Evolutionary conservation across 805 yeast genomes (phyloP).

Genomic region (Candida oleophila): DNA sequence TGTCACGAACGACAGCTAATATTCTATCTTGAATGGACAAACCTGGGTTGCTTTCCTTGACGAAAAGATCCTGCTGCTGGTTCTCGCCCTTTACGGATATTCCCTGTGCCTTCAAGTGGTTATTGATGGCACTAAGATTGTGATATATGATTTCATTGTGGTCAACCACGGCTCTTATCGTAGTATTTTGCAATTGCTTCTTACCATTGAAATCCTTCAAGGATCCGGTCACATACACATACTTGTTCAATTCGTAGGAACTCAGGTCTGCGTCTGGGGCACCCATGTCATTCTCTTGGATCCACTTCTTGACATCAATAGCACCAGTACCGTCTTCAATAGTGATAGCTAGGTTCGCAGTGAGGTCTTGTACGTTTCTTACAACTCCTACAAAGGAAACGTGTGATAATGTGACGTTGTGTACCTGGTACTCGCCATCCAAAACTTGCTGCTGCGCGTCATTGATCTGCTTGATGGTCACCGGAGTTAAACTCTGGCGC

Average conservation of each 20-base stretch:
- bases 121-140: slow-evolving; percentile 59
- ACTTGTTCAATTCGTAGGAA: slow-evolving; percentile 47
- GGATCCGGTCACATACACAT: slow-evolving; percentile 54
- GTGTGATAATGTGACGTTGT: slow-evolving; percentile 60
- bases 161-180: slow-evolving; percentile 54
- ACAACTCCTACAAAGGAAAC: slow-evolving; percentile 69
- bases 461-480: slow-evolving; percentile 69
- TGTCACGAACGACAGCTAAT: slow-evolving; percentile 46
- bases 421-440: slow-evolving; percentile 63
- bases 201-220: slow-evolving; percentile 59
- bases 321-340: slow-evolving; percentile 78
- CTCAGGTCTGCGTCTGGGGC: slow-evolving; percentile 30
- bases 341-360: slow-evolving; percentile 54
- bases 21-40: slow-evolving; percentile 41
- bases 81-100: slow-evolving; percentile 21
- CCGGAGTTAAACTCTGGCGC: slow-evolving; percentile 48
- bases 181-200: slow-evolving; percentile 63
- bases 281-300: slow-evolving; percentile 18
- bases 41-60: slow-evolving; percentile 17
- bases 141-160: slow-evolving; percentile 71
- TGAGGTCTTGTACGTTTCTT: slow-evolving; percentile 59
- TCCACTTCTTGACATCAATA: slow-evolving; percentile 65
- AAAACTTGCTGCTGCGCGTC: slow-evolving; percentile 61
- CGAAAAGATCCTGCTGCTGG: slow-evolving; percentile 30
- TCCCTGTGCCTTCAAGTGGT: slow-evolving; percentile 58